phyloP scores from a whole-genome alignment of 2,329 filamentous ascomycete genomes.

The Colletotrichum plurivorum region DNA sequence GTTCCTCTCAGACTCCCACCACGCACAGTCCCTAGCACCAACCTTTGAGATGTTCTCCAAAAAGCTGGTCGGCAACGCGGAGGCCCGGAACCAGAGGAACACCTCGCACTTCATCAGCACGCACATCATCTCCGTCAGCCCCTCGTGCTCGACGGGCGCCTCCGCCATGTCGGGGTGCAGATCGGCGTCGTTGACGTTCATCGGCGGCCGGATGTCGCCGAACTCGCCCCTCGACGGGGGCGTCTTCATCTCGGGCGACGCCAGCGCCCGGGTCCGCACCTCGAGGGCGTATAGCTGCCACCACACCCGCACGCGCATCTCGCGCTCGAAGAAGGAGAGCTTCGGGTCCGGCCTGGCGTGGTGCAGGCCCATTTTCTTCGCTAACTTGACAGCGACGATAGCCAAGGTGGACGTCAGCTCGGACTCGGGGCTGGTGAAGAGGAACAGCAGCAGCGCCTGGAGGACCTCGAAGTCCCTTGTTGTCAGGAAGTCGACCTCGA shows the following conservation, averaged over 20 bases:
- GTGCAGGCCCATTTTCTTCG: constrained; percentile 47
- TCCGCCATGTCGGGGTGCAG: constrained; percentile 64
- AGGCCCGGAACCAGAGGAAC: constrained; percentile 45
- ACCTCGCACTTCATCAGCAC: constrained; percentile 49
- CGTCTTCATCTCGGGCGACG: constrained; percentile 14
- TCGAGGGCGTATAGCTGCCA: constrained; percentile 46
- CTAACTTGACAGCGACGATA: constrained; percentile 43
- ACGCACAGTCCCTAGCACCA: constrained; percentile 13
- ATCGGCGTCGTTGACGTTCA: constrained; percentile 70
- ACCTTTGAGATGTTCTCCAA: constrained; percentile 39
- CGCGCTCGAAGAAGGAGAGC: constrained; percentile 44
- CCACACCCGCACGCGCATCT: constrained; percentile 48
- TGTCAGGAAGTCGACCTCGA: constrained; percentile 45
- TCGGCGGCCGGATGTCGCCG: constrained; percentile 62
- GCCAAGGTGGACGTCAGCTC: constrained; percentile 46
- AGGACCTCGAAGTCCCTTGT: constrained; percentile 48
- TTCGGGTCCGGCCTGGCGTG: constrained; percentile 32
- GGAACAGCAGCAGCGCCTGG: constrained; percentile 48
- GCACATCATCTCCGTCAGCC: constrained; percentile 70
- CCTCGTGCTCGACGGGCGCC: constrained; percentile 59
- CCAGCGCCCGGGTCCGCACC: constrained; percentile 35
- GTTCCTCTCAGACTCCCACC: constrained; percentile 40
- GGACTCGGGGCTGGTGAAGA: constrained; percentile 47
- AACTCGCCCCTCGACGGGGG: constrained; percentile 20
- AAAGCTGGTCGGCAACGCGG: constrained; percentile 41